Base-by-base conservation (phyloP, 371 early-diverging fungal species). In the Mucor circinelloides region DNA sequence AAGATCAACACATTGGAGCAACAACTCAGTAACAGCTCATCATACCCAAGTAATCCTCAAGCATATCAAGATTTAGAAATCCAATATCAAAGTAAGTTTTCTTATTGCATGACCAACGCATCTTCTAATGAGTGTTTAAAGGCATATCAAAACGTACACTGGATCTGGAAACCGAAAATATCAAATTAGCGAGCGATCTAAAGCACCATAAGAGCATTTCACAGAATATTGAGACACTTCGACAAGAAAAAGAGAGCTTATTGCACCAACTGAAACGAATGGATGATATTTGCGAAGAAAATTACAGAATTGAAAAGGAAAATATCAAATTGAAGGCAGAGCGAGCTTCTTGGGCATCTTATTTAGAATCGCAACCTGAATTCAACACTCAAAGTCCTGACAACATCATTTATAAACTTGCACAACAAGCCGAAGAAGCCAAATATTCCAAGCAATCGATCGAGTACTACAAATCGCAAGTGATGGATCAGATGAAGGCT, bases 171-270 rank as follows among this genome's bases (percentile, higher is more conserved):
- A 50, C 58, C 9, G 59, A 80, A 52, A 79, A 75, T 25, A 36
- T 64, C 28, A 70, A 75, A 27, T 42, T 79, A 50, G 62, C 59
- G 23, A 38, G 69, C 0, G 75, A 81, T 13, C 71, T 77, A 28
- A 72, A 69, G 21, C 79, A 79, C 42, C 74, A 67, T 59, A 74
- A 77, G 40, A 71, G 77, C 34, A 66, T 75, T 60, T 74, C 75
- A 48, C 66, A 74, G 50, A 79, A 79, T 57, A 69, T 71, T 2
- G 77, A 79, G 55, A 66, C 74, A 0, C 68, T 75, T 67, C 50
- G 82, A 77, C 27, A 67, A 75, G 38, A 79, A 76, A 56, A 36
- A 60, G 17, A 69, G 46, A 19, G 44, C n/a, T 30, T 81, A 38
- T 58, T 73, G 38, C 67, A 73, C 25, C 64, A 74, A 30, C 61